Percentiles rank a stretch among this genome's conserved stretches.
phyloP scores from a whole-genome alignment of 2,329 filamentous ascomycete species.

The Fusarium ambrosium region DNA sequence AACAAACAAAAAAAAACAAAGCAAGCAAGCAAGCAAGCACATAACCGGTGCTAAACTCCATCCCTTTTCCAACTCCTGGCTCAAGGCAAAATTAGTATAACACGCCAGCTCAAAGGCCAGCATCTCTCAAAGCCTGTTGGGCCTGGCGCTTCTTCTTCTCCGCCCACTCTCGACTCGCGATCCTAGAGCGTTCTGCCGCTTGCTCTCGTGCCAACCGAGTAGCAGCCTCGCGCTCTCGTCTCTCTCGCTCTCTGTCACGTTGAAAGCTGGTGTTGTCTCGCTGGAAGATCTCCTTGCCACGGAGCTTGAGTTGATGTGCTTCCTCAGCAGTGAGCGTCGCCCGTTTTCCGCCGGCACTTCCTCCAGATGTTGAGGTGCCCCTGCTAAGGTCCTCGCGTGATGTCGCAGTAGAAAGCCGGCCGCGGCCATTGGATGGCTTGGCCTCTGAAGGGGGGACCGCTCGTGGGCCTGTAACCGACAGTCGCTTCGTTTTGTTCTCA shows the following conservation, averaged over 20 bases:
- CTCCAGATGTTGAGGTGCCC: constrained; percentile 61
- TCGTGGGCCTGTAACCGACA: constrained; percentile 39
- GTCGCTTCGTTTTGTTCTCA: constrained; percentile 44
- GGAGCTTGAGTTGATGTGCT: constrained; percentile 63
- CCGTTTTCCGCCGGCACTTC: constrained; percentile 60
- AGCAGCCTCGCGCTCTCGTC: constrained; percentile 65
- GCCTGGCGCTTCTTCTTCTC: constrained; percentile 67
- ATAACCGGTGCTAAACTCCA: constrained; percentile 33
- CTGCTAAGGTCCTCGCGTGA: constrained; percentile 51
- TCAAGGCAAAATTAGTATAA: constrained; percentile 11
- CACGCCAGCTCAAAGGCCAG: neutral
- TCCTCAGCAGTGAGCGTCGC: constrained; percentile 66
- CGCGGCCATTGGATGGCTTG: constrained; percentile 42
- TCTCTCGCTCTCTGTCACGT: constrained; percentile 66
- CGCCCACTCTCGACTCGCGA: constrained; percentile 72
- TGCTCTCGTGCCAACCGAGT: constrained; percentile 69
- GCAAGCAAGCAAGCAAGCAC: constrained; percentile 18
- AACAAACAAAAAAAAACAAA: constrained; percentile 35
- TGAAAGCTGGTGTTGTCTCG: constrained; percentile 62
- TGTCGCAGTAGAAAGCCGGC: constrained; percentile 44
- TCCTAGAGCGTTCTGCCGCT: constrained; percentile 72
- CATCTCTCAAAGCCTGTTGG: constrained; percentile 38
- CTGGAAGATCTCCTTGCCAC: constrained; percentile 67
- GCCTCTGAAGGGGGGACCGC: constrained; percentile 9
- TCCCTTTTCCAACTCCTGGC: constrained; percentile 41